A percentile compares a stretch with the other conserved stretches of the same genome.
Evolutionary conservation across 768 basidiomycete genomes (phyloP).

Genomic region (Rubroboletus pulcherrimus): DNA sequence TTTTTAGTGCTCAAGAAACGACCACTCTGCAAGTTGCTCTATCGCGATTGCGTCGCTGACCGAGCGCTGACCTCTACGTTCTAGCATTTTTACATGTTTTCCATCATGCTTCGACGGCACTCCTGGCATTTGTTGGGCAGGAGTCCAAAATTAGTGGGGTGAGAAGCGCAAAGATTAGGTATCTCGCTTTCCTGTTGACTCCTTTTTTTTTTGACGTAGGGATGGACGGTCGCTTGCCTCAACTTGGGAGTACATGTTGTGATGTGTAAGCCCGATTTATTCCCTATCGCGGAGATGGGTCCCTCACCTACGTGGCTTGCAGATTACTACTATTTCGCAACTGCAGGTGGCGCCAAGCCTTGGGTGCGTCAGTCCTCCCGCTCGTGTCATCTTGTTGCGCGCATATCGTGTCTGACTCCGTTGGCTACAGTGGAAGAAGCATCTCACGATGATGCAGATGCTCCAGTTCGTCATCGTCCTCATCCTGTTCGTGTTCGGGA

Average conservation of each 20-base stretch:
- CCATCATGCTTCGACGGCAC: slow-evolving; percentile 93
- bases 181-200: not conserved
- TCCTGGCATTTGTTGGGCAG: slow-evolving; percentile 89
- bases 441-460: slow-evolving; percentile 28
- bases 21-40: slow-evolving; percentile 65
- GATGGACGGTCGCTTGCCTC: slow-evolving; percentile 85
- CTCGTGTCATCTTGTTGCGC: not conserved
- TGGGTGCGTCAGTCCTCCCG: slow-evolving; percentile 17
- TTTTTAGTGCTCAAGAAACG: slow-evolving; percentile 98
- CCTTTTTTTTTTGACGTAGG: slow-evolving; percentile 40
- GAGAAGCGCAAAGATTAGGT: not conserved
- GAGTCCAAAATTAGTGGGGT: slow-evolving; percentile 88
- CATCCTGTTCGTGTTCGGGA: slow-evolving; percentile 16
- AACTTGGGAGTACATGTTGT: slow-evolving; percentile 90
- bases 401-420: not conserved
- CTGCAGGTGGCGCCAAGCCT: slow-evolving; percentile 54
- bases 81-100: slow-evolving; percentile 95
- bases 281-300: not conserved
- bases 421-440: slow-evolving; percentile 23
- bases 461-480: slow-evolving; percentile 24
- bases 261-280: slow-evolving; percentile 69
- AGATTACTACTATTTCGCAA: slow-evolving; percentile 99
- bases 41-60: not conserved
- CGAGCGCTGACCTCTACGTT: not conserved
- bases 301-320: slow-evolving; percentile 1